Conservation (phyloP, 2,329 filamentous ascomycete genomes). For the Juglanconis sp. region DNA sequence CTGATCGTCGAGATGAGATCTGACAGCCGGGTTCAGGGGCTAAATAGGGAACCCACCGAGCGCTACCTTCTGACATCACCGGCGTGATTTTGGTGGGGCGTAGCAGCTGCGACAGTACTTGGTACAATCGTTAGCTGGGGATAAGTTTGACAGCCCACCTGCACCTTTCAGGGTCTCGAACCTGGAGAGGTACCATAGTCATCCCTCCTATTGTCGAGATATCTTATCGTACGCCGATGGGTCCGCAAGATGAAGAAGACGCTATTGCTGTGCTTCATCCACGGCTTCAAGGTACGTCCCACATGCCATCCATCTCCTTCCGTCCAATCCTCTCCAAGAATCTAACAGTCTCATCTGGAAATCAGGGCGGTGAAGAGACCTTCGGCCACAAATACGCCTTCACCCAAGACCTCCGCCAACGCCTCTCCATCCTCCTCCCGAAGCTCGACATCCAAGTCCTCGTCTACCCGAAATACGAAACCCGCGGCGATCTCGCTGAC, state of each 20-base stretch:
- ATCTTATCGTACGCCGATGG: slow-evolving; percentile 23
- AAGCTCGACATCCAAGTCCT: slow-evolving; percentile 64
- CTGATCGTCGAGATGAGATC: slow-evolving; percentile 8
- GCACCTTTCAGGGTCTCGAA: neutral
- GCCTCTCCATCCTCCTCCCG: slow-evolving; percentile 64
- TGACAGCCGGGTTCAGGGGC: slow-evolving; percentile 1
- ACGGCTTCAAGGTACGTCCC: slow-evolving; percentile 72
- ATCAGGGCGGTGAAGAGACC: slow-evolving; percentile 71
- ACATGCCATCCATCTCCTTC: neutral
- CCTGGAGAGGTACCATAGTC: no score
- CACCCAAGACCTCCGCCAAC: slow-evolving; percentile 65
- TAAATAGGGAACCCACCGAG: neutral
- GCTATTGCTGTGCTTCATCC: slow-evolving; percentile 77
- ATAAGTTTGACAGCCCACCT: neutral
- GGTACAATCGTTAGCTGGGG: neutral
- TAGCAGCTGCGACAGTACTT: neutral
- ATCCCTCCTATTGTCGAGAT: no score
- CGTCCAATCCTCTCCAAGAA: neutral
- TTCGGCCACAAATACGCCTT: slow-evolving; percentile 66
- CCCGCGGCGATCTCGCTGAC: slow-evolving; percentile 69
- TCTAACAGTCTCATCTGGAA: slow-evolving; percentile 4
- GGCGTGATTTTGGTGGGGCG: neutral
- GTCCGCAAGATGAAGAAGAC: slow-evolving; percentile 68
- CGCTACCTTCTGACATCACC: neutral
- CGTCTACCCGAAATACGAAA: slow-evolving; percentile 80